Conservation (phyloP, 345 rosid species). For the Linum usitatissimum region DNA sequence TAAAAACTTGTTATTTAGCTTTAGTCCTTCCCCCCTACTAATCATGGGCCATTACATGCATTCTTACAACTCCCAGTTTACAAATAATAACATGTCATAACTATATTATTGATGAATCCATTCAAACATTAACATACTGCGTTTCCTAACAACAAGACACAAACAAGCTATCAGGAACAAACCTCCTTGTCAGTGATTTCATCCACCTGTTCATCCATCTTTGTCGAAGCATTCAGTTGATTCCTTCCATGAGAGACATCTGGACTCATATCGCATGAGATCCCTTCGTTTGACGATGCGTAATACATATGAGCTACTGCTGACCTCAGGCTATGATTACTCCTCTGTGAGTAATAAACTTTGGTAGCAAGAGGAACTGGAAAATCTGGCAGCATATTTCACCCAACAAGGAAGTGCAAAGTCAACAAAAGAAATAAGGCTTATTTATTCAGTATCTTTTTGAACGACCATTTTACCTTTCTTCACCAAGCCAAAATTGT, state of each 20-base stretch:
- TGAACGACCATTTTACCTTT: conserved; percentile 16
- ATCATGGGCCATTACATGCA: too few species aligned
- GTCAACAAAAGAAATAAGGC: conserved; percentile 7
- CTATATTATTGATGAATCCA: too few species aligned
- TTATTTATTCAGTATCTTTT: conserved; percentile 2
- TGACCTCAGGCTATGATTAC: conserved; percentile 23
- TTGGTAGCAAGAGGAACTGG: conserved; percentile 46
- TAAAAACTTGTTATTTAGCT: neutral
- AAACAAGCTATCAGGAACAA: neutral
- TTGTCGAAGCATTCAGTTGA: conserved; percentile 18
- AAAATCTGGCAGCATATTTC: conserved; percentile 22
- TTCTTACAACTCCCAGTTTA: too few species aligned
- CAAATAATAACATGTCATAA: too few species aligned
- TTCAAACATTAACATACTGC: too few species aligned
- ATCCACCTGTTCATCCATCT: conserved; percentile 18
- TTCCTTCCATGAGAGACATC: conserved; percentile 17
- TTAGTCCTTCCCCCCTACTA: neutral
- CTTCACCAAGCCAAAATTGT: conserved; percentile 10
- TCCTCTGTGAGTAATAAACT: conserved; percentile 46
- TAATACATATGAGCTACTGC: conserved; percentile 25
- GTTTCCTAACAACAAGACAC: too few species aligned
- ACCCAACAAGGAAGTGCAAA: conserved; percentile 6
- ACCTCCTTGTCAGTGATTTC: conserved; percentile 21
- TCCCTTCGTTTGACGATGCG: conserved; percentile 17
- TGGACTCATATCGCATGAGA: conserved; percentile 11